These are phyloP conservation scores for Asterella californica DNA, from an alignment of 225 moss, liverwort and hornwort species.

Conservation along the genomic window DNA sequence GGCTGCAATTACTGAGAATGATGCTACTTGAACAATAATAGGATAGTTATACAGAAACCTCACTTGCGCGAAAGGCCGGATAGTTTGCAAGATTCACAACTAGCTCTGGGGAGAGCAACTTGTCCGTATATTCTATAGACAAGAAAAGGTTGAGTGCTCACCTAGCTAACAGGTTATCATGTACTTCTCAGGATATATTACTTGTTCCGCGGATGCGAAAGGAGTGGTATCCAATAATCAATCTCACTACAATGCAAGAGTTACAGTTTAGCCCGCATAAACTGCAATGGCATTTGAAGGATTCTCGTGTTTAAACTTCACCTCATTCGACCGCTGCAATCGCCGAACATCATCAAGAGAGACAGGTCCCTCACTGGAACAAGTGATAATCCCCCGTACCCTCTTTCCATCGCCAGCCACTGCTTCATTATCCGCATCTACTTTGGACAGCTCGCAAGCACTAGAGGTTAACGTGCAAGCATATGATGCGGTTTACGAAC, in stretches of 20 bases:
- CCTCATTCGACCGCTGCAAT: slow-evolving; percentile 90
- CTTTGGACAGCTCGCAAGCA: background rate
- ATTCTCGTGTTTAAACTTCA: slow-evolving; percentile 12
- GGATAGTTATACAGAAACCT: background rate
- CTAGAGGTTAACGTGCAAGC: background rate
- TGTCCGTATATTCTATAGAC: no score
- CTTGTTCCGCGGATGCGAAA: no score
- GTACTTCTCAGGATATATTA: no score
- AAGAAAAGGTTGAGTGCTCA: no score
- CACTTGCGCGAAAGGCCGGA: background rate
- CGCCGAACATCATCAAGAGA: slow-evolving; percentile 91
- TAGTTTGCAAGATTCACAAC: no score
- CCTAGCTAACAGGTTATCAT: no score
- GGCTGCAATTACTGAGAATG: background rate
- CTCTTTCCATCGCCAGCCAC: slow-evolving; percentile 68
- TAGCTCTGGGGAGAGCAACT: no score
- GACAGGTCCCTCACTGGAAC: slow-evolving; percentile 67
- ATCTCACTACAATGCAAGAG: no score
- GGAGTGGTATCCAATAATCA: no score
- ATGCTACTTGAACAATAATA: no score
- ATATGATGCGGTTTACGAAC: background rate
- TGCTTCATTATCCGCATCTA: slow-evolving; percentile 33
- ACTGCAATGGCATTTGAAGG: background rate
- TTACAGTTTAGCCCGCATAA: background rate
- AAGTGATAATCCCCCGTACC: slow-evolving; percentile 63